Conservation (phyloP, 169 alveolate species). For the Sarcocystis neurona region DNA sequence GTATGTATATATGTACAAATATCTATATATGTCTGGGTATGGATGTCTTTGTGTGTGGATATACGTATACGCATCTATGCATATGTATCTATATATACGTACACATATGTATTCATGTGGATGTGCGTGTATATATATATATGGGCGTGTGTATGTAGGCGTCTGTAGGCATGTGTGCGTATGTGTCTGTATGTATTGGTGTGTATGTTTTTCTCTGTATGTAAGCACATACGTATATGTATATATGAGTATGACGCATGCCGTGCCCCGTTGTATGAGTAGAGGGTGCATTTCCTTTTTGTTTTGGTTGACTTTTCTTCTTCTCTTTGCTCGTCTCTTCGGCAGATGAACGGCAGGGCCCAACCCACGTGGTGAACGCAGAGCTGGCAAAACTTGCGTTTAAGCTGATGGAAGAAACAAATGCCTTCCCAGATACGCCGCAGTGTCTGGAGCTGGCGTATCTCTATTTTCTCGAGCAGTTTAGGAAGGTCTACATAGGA, state of each 20-base stretch:
- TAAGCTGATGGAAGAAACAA: constrained; percentile 55
- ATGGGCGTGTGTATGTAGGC: too few species aligned
- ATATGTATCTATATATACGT: not conserved
- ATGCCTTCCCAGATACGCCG: constrained; percentile 64
- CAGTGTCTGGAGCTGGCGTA: constrained; percentile 83
- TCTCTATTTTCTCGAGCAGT: constrained; percentile 89
- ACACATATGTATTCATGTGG: not conserved
- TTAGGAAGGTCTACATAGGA: constrained; percentile 89
- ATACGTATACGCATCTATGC: not conserved
- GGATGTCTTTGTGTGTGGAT: not conserved
- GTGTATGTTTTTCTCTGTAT: not conserved
- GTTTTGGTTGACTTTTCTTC: not conserved
- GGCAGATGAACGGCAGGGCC: constrained; percentile 8
- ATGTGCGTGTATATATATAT: too few species aligned
- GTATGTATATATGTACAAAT: too few species aligned
- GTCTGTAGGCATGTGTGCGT: not conserved
- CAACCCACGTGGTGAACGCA: constrained; percentile 52
- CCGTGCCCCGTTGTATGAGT: too few species aligned
- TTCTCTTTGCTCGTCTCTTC: not conserved
- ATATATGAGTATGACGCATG: too few species aligned
- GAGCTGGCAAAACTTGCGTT: constrained; percentile 58
- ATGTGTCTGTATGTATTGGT: not conserved
- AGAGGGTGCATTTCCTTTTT: not conserved
- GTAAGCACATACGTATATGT: not conserved
- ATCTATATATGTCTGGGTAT: not conserved